These are phyloP conservation scores for Discostella pseudostelligera DNA, from an alignment of 108 stramenopile species.

Conservation along the genomic window DNA sequence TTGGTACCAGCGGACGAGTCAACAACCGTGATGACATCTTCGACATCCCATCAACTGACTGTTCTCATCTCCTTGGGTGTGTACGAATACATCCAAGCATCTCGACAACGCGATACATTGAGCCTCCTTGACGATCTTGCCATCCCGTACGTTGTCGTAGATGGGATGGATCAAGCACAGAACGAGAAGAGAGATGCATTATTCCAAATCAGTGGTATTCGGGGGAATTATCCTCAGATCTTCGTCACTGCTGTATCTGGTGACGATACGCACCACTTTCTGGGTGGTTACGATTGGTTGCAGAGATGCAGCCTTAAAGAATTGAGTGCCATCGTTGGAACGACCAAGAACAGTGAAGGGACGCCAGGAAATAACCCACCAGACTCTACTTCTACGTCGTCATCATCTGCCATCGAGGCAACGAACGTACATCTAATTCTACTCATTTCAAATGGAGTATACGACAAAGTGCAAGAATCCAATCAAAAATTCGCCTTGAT, in stretches of 20 bases:
- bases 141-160: conserved; percentile 29
- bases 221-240: conserved; percentile 47
- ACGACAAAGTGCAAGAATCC: too few relatives aligned
- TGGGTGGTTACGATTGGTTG: conserved; percentile 1
- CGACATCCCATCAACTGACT: neutral
- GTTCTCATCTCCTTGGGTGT: conserved; percentile 9
- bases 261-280: neutral
- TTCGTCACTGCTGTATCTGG: conserved; percentile 22
- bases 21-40: too few relatives aligned
- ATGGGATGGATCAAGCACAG: conserved; percentile 3
- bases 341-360: too few relatives aligned
- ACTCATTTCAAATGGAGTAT: too few relatives aligned
- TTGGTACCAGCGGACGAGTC: neutral
- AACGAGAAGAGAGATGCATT: conserved; percentile 24
- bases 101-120: conserved; percentile 4
- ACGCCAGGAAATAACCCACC: too few relatives aligned
- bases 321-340: conserved; percentile 10
- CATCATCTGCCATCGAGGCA: too few relatives aligned
- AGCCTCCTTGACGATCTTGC: neutral
- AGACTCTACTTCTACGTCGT: too few relatives aligned
- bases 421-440: too few relatives aligned
- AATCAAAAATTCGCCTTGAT: conserved; percentile 16
- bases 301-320: neutral
- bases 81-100: conserved; percentile 2
- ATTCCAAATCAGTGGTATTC: conserved; percentile 38